phyloP scores from a whole-genome alignment of 192 early-diverging fungal genomes.

The Coemansia sp. region DNA sequence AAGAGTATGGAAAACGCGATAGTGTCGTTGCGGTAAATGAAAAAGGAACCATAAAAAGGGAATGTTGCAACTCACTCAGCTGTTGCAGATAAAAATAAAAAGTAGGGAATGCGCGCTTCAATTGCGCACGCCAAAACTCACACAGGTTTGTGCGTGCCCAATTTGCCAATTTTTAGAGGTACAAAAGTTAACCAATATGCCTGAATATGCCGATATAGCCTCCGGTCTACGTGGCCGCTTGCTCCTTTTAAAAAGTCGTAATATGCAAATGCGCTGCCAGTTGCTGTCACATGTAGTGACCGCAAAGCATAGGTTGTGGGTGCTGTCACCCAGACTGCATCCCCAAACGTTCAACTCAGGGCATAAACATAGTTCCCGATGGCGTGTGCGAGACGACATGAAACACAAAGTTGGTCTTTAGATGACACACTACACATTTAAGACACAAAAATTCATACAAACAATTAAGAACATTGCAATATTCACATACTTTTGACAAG shows the following conservation, averaged over 20 bases:
- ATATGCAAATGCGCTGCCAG: too few species aligned
- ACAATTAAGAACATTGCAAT: background rate
- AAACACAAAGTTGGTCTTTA: constrained; percentile 45
- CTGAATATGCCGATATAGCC: too few species aligned
- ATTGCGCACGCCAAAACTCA: too few species aligned
- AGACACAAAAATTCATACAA: background rate
- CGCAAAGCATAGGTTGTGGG: background rate
- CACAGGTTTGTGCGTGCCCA: background rate
- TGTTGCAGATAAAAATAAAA: background rate
- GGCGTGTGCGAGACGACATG: constrained; percentile 42
- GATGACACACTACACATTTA: constrained; percentile 32
- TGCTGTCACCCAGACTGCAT: background rate
- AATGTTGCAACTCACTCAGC: too few species aligned
- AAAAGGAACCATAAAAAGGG: too few species aligned
- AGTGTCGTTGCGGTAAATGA: too few species aligned
- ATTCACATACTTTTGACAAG: background rate
- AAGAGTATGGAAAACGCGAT: background rate
- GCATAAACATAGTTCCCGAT: constrained; percentile 33
- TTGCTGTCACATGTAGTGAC: too few species aligned
- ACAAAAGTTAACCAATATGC: too few species aligned
- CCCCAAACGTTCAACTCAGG: constrained; percentile 5
- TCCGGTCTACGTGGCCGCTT: too few species aligned
- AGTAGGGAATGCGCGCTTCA: background rate
- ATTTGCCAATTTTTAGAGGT: too few species aligned
- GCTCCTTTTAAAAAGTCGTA: too few species aligned